Evolutionary conservation across 140 eudicot species (phyloP), one percentile per base, ranked within the genome.

Genomic region (Anethum foeniculum): DNA sequence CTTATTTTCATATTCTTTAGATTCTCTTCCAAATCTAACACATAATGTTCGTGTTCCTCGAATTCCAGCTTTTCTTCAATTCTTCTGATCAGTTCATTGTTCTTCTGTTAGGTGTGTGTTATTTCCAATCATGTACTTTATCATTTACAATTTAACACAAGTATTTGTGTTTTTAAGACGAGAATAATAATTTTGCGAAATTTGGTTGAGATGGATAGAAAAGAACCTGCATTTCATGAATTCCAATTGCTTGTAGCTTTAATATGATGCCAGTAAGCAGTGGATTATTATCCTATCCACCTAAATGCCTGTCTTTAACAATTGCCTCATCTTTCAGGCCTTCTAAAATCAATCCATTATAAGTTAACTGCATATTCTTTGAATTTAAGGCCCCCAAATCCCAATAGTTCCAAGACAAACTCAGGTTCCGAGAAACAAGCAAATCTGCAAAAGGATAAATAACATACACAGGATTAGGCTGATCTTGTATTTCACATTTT

Each of bases 351-450:
- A 34, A 46, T 12, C 54, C 54, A 51, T 86, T 86, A 77, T 85
- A 65, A 12, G 48, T 36, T 10, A 14, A 27, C 14, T 64, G 68
- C 0, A 41, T 9, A 47, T 8, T 74, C 0, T 56, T 16, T 32
- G 77, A 32, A 38, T 46, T 36, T n/a, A 85, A 79, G 64, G 52
- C 34, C 19, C n/a, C n/a, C n/a, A n/a, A n/a, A n/a, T n/a, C 38
- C 58, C 75, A 86, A 77, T 25, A 89, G 75, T 2, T 67, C 80
- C 48, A 81, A 78, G 49, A 83, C 65, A 9, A 82, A 54, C 4
- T 83, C 82, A 15, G 87, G 85, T 44, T 89, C 86, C 28, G 82
- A 86, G 54, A 89, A 87, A 78, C 85, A 80, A 14, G 86, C 21
- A n/a, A n/a, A n/a, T n/a, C n/a, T n/a, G n/a, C n/a, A n/a, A n/a